Evolutionary conservation across 805 yeast species (phyloP), one percentile per base, ranked within the genome.

Genomic region (Wickerhamiella brachini): DNA sequence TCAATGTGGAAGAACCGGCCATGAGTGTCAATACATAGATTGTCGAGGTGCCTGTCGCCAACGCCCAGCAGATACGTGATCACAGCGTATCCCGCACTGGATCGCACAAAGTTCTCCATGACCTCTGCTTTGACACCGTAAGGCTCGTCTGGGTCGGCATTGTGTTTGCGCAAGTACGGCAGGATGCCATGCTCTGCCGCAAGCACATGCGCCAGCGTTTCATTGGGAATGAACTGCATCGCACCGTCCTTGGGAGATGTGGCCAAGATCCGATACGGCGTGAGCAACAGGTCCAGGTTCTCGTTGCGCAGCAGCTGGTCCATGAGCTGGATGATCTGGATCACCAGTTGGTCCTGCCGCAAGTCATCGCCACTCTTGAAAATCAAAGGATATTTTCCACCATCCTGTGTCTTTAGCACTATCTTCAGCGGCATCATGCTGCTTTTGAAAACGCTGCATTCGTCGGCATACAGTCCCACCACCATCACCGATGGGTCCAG

Each of bases 41-140:
- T 93, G 62, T 93, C 99, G 56, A 93, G 71, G 70, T 93, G 99
- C 52, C 99, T 76, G 67, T 93, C 99, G 15, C 99, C 99, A 8
- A 93, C 97, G 5, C 98, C 99, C 13, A 93, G 68, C 8, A 93
- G 70, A 60, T 93, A 93, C 0, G 98, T 93, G 22, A 93, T 85
- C 1, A 93, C 97, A 71, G 97, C 93, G 63, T 93, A 93, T 0
- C 98, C 99, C 22, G 99, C 97, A 64, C 97, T 87, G 2, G 96
- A 86, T 57, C 89, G 79, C 6, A 93, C 90, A 67, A 85, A 93
- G 57, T 85, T 90, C 59, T 93, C 97, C 95, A 93, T 86, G 0
- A 81, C 85, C 57, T 76, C 77, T 0, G 79, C 67, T 10, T 74
- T 70, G 1, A 85, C 71, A 1, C 74, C 74, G 20, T 67, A 57